Conservation (phyloP, 345 rosid genomes). For the Arabis hirsuta region DNA sequence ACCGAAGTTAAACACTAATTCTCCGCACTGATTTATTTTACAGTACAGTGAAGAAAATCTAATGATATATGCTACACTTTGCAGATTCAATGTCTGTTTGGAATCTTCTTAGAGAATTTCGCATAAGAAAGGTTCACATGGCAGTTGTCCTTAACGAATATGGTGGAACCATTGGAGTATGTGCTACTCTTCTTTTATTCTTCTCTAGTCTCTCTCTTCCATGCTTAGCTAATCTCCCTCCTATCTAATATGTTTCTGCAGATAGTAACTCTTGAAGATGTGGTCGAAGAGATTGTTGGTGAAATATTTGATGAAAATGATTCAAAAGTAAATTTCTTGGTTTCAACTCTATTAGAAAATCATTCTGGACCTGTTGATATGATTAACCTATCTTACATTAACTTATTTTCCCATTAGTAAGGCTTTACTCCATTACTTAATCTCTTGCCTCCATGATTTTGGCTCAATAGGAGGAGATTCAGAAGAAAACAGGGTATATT, state of each 20-base stretch:
- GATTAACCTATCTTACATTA: conserved; percentile 1
- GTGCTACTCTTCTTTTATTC: conserved; percentile 41
- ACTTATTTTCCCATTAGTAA: conserved; percentile 6
- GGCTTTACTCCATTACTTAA: conserved; percentile 19
- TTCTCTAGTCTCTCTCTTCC: conserved; percentile 26
- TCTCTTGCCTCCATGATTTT: conserved; percentile 24
- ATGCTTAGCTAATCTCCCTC: conserved; percentile 17
- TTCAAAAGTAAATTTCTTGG: conserved; percentile 68
- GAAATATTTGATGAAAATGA: conserved; percentile 98
- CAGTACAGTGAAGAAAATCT: conserved; percentile 4
- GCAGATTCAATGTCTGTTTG: conserved; percentile 99
- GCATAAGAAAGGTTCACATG: conserved; percentile 99
- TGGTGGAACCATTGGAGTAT: conserved; percentile 98
- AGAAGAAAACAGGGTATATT: conserved; percentile 96
- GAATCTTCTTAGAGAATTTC: conserved; percentile 99
- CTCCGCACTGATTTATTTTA: conserved; percentile 10
- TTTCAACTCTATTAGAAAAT: conserved; percentile 19
- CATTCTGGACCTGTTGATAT: conserved; percentile 21
- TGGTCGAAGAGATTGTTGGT: conserved; percentile 98
- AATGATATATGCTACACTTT: conserved; percentile 33
- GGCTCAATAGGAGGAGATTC: conserved; percentile 86
- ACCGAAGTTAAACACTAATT: neutral
- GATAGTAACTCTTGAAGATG: conserved; percentile 96
- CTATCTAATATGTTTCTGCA: conserved; percentile 47
- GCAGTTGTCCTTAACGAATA: conserved; percentile 98